Base-by-base conservation (phyloP, 768 basidiomycete species). In the Termitomyces sp. region DNA sequence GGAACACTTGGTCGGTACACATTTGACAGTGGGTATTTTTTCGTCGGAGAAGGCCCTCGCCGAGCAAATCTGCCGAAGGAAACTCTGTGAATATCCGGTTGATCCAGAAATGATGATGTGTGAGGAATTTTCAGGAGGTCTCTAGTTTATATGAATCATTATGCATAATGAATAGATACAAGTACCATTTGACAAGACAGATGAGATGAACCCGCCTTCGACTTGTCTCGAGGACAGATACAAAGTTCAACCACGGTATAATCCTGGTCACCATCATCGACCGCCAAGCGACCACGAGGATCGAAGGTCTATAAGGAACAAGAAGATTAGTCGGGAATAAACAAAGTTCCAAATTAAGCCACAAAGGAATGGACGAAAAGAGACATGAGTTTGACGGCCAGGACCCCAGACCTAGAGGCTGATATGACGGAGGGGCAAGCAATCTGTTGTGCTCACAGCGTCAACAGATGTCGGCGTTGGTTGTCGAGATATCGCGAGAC, bases 261-360 rank as follows among this genome's bases (percentile, higher is more conserved):
- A 36, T 20, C 14, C 17, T 36, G n/a, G 53, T 12, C 2, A 42
- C 25, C 2, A 42, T n/a, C 25, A 29, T 25, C 10, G 43, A n/a
- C 51, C n/a, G 29, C 43, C 11, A 20, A 47, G 7, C 38, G 29
- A 9, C 11, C n/a, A 25, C 20, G 46, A 25, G 45, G 32, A 6
- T 37, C 45, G 47, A 57, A 48, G 36, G 34, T 57, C 56, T 34
- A 57, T 57, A 14, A 48, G 47, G 74, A 56, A 74, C 74, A 6
- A 58, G 56, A 47, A 32, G 40, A 25, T 49, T n/a, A 29, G 36
- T 37, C 45, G 56, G 40, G 56, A 40, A 66, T 46, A 66, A 66
- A 63, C 65, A 61, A 66, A 59, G 60, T 61, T 17, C 65, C 63
- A 29, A 59, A 66, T 63, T 55, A 6, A 57, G 46, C 47, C 17